phyloP scores from a whole-genome alignment of 2,329 filamentous ascomycete genomes.

The Coniochaeta hoffmannii region DNA sequence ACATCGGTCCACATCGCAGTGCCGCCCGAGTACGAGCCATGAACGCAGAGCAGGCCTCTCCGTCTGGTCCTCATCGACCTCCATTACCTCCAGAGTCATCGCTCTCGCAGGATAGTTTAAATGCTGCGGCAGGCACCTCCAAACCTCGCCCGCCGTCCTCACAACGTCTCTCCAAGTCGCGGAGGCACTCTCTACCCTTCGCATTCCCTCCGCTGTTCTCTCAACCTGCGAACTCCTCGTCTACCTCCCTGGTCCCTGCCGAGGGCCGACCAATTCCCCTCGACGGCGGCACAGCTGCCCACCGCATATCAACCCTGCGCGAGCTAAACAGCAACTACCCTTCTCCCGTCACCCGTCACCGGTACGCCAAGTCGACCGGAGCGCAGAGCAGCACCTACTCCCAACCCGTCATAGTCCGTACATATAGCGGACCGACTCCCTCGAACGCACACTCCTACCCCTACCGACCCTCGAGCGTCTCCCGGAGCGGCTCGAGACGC shows the following conservation, averaged over 20 bases:
- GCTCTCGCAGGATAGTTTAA: neutral
- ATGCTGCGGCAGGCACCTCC: neutral
- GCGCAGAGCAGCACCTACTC: conserved; percentile 53
- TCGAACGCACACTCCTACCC: conserved; percentile 17
- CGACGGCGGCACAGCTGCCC: conserved; percentile 46
- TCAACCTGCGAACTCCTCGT: conserved; percentile 36
- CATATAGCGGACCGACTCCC: conserved; percentile 45
- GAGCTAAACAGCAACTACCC: conserved; percentile 53
- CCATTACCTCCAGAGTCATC: neutral
- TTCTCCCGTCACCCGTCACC: conserved; percentile 36
- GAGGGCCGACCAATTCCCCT: conserved; percentile 49
- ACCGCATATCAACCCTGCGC: conserved; percentile 52
- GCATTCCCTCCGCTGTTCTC: conserved; percentile 42
- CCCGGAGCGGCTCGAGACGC: conserved; percentile 21
- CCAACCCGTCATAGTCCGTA: conserved; percentile 59
- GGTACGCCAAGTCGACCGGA: conserved; percentile 48
- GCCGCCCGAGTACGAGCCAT: conserved; percentile 3
- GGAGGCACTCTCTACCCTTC: conserved; percentile 33
- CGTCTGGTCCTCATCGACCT: neutral
- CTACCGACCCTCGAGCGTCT: conserved; percentile 16
- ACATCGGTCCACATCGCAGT: conserved; percentile 4
- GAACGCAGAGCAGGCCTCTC: conserved; percentile 4
- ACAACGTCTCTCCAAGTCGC: conserved; percentile 13
- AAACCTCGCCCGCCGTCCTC: neutral
- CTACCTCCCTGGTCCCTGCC: conserved; percentile 44